phyloP scores from a whole-genome alignment of 495 filamentous ascomycete species.

The Trichocladium uniseriatum region DNA sequence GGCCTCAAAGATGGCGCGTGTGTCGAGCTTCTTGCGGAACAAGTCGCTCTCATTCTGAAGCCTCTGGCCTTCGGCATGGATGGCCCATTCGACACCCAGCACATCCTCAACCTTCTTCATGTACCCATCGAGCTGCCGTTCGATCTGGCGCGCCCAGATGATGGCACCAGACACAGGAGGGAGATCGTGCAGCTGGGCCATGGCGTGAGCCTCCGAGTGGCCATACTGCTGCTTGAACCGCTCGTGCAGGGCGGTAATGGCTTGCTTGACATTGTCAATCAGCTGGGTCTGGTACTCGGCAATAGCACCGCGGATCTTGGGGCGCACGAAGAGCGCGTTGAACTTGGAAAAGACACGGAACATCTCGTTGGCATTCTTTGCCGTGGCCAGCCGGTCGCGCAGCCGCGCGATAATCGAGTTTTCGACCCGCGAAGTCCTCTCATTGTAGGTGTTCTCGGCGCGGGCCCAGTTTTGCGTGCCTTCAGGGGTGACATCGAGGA shows the following conservation, averaged over 20 bases:
- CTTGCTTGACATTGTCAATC: slow-evolving; percentile 92
- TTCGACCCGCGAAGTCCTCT: slow-evolving; percentile 90
- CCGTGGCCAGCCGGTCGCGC: slow-evolving; percentile 84
- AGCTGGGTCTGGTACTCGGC: slow-evolving; percentile 95
- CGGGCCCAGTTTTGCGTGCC: slow-evolving; percentile 85
- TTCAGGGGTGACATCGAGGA: slow-evolving; percentile 81
- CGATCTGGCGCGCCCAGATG: slow-evolving; percentile 94
- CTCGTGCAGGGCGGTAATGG: slow-evolving; percentile 86
- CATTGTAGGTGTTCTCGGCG: slow-evolving; percentile 91
- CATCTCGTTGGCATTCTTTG: slow-evolving; percentile 97
- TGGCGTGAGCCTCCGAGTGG: slow-evolving; percentile 91
- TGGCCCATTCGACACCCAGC: slow-evolving; percentile 81
- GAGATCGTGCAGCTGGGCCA: slow-evolving; percentile 92
- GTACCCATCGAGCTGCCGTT: slow-evolving; percentile 84
- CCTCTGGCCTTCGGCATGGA: slow-evolving; percentile 92
- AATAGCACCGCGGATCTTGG: slow-evolving; percentile 95
- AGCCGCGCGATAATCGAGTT: slow-evolving; percentile 97
- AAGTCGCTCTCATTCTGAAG: slow-evolving; percentile 77
- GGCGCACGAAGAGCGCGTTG: slow-evolving; percentile 94
- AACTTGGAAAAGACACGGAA: slow-evolving; percentile 99
- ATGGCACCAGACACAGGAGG: slow-evolving; percentile 94
- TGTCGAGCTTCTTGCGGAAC: slow-evolving; percentile 94
- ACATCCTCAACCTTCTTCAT: slow-evolving; percentile 98
- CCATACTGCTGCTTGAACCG: slow-evolving; percentile 98
- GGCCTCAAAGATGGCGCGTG: slow-evolving; percentile 82